These are phyloP conservation scores for Cordyceps farinosa DNA, from an alignment of 2,329 filamentous ascomycete species.

Conservation along the genomic window DNA sequence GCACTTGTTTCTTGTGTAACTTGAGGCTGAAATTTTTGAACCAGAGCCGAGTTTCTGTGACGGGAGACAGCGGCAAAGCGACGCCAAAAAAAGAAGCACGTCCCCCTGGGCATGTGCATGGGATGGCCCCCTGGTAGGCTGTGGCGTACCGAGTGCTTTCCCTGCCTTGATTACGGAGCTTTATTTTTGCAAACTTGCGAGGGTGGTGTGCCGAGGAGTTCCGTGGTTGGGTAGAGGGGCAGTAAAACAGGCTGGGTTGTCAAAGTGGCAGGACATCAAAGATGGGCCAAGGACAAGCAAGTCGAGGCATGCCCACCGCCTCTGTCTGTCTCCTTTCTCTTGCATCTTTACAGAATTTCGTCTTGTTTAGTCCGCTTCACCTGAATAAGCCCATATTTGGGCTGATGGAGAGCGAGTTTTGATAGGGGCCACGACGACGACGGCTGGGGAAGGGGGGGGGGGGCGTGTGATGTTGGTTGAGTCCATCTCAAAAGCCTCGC, in stretches of 20 bases:
- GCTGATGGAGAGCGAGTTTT: background rate
- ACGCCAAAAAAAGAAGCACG: background rate
- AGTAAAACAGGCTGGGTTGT: background rate
- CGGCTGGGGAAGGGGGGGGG: background rate
- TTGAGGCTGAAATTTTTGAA: background rate
- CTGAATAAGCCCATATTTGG: background rate
- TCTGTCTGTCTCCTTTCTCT: background rate
- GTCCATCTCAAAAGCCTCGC: background rate
- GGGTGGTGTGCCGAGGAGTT: background rate
- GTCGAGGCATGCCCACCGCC: no score
- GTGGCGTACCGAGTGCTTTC: background rate
- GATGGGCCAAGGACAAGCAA: background rate
- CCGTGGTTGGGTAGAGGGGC: background rate
- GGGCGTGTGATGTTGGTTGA: conserved; percentile 6
- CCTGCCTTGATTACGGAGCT: background rate
- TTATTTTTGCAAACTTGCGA: background rate
- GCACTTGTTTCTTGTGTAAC: conserved; percentile 2
- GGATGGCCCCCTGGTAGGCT: background rate
- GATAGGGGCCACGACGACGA: background rate
- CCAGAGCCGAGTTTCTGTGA: background rate
- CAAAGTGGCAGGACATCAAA: background rate
- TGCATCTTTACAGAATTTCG: background rate
- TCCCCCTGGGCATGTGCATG: background rate
- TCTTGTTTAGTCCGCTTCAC: background rate
- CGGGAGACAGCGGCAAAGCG: background rate